A percentile compares a stretch with the other conserved stretches of the same genome.
These are phyloP conservation scores for Zizania latifolia DNA, from an alignment of 176 grass and related monocot species.

Conservation along the genomic window DNA sequence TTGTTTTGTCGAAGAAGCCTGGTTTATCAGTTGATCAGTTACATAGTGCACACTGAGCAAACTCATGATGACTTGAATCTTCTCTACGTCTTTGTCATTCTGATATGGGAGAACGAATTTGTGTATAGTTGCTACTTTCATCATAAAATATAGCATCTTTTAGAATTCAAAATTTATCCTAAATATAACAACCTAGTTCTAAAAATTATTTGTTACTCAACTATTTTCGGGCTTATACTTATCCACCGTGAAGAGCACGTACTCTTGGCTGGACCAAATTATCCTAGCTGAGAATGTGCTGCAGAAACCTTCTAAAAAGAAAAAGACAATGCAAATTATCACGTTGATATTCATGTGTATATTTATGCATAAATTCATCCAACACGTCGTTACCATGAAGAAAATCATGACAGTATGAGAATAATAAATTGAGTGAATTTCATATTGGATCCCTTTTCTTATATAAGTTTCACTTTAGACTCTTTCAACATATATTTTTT, in stretches of 20 bases:
- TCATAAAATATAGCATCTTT: neutral
- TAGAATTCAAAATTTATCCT: too few species aligned
- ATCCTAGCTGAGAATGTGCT: neutral
- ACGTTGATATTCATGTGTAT: constrained; percentile 10
- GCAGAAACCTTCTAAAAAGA: neutral
- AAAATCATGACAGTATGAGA: too few species aligned
- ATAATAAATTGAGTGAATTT: too few species aligned
- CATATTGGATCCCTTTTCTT: too few species aligned
- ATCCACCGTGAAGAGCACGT: too few species aligned
- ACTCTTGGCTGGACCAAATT: constrained; percentile 6
- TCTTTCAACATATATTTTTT: too few species aligned
- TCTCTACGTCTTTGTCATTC: neutral
- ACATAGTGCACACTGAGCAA: constrained; percentile 28
- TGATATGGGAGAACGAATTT: neutral
- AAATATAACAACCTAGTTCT: too few species aligned
- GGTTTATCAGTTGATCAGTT: constrained; percentile 22
- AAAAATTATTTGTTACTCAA: too few species aligned
- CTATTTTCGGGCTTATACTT: too few species aligned
- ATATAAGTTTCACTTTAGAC: too few species aligned
- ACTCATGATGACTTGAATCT: neutral
- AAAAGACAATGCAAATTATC: neutral
- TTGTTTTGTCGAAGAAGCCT: constrained; percentile 46
- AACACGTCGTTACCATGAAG: too few species aligned
- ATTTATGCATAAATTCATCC: neutral
- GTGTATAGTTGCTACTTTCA: neutral